Evolutionary conservation across 78 protist genomes (phyloP), one percentile per base, ranked within the genome.

Genomic region (Emiliania huxleyi): DNA sequence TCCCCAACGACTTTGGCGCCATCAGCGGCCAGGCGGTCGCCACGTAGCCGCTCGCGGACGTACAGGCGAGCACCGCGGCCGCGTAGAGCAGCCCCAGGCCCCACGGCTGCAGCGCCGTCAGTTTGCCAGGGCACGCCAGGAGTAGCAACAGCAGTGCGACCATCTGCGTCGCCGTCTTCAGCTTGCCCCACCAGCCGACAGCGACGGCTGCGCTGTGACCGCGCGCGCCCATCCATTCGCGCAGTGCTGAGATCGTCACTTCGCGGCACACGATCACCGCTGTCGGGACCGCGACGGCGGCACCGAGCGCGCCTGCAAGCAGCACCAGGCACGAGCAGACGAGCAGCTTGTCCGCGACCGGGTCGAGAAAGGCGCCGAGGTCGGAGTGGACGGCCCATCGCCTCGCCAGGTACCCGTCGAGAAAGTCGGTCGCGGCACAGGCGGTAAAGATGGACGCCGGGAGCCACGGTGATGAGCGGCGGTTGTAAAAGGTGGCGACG

Each of bases 281-380:
- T 1, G 49, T n/a, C 21, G 43, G 33, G 15, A 40, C 33, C 37
- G 87, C 48, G 33, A 42, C 87, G 83, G 5, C 19, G 33, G 23
- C 22, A 18, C 83, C 83, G 33, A 73, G 2, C 83, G 83, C 42
- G 2, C 44, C 83, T 4, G 83, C 4, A 33, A 79, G 87, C 35
- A 42, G 46, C 35, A 25, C n/a, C 35, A 79, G 48, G 22, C 38
- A 38, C 46, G n/a, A 0, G 87, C 87, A 79, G 87, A 79, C 87
- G 37, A 79, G 87, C 52, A 79, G 87, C 87, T 79, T 79, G n/a
- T 79, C 87, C 38, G 87, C 46, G 23, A 79, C 87, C 33, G 87
- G 87, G 87, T 79, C 87, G 38, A 79, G 19, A 6, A 79, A 79
- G 2, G 87, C 87, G 48, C 87, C 87, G n/a, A 79, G 42, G 15